These are phyloP conservation scores for Phenoliferia sp. DNA, from an alignment of 1,284 basidiomycete species.

Conservation along the genomic window DNA sequence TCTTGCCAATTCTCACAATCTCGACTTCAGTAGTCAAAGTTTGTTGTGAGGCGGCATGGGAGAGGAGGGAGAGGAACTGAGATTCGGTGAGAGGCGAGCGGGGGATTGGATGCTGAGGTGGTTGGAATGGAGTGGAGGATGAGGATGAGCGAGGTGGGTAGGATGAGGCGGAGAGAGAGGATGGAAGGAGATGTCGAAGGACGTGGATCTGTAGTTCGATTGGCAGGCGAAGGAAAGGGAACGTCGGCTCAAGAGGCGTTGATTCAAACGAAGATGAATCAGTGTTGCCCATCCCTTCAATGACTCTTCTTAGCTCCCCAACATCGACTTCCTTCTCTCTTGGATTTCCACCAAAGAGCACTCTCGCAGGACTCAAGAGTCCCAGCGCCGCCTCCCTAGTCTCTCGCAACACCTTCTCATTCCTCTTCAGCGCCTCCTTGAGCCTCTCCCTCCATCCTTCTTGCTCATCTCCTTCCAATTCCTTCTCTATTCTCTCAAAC, in stretches of 20 bases:
- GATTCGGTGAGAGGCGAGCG: not conserved
- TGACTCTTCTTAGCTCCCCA: not conserved
- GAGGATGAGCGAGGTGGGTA: not conserved
- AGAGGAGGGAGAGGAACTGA: not conserved
- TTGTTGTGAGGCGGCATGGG: slow-evolving; percentile 13
- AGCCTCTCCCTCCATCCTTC: not conserved
- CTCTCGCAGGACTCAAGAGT: not conserved
- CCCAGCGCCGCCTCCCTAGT: not conserved
- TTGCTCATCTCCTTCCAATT: not conserved
- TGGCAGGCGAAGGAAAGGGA: not conserved
- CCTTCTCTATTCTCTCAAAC: not conserved
- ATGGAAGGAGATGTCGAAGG: not conserved
- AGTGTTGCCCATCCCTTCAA: not conserved
- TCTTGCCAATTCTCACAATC: not conserved
- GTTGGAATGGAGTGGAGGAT: not conserved
- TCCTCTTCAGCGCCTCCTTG: not conserved
- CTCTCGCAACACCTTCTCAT: not conserved
- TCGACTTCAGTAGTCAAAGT: not conserved
- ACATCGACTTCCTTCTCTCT: not conserved
- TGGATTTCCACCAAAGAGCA: not conserved
- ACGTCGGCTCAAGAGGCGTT: not conserved
- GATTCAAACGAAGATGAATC: not conserved
- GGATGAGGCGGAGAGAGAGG: not conserved
- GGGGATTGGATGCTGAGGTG: no score
- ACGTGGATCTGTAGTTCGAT: not conserved